Evolutionary conservation across 2,329 filamentous ascomycete species (phyloP).

Genomic region (Calonectria fujianensis): DNA sequence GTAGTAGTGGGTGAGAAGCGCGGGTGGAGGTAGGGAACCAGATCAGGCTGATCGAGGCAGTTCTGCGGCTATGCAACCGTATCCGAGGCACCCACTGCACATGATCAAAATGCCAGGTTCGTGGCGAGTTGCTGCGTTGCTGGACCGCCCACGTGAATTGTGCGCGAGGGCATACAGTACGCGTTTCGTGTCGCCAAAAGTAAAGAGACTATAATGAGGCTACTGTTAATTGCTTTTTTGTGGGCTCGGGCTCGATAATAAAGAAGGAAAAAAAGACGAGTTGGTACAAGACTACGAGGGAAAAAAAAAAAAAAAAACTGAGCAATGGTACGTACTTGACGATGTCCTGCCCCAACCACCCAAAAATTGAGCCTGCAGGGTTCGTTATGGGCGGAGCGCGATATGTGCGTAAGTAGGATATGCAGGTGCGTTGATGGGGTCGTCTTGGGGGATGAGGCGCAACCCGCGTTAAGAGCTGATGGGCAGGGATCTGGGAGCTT

Average conservation of each 20-base stretch:
- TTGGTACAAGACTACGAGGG: background rate
- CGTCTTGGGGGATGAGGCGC: slow-evolving; percentile 13
- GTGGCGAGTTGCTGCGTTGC: background rate
- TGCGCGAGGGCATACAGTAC: slow-evolving; percentile 14
- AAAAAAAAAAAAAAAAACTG: slow-evolving; percentile 6
- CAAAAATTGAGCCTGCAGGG: slow-evolving; percentile 28
- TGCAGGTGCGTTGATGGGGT: slow-evolving; percentile 27
- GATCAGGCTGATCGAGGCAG: slow-evolving; percentile 22
- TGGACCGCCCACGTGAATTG: slow-evolving; percentile 24
- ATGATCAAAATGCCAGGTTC: slow-evolving; percentile 29
- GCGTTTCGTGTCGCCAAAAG: slow-evolving; percentile 35
- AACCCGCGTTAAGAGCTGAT: slow-evolving; percentile 26
- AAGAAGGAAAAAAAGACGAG: background rate
- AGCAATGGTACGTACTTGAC: background rate
- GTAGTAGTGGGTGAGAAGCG: background rate
- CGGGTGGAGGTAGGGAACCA: background rate
- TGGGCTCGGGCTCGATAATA: slow-evolving; percentile 21
- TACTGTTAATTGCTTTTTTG: slow-evolving; percentile 22
- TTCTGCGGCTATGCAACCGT: slow-evolving; percentile 29
- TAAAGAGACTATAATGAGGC: background rate
- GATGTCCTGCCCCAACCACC: slow-evolving; percentile 25
- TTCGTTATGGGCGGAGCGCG: slow-evolving; percentile 31
- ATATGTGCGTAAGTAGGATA: slow-evolving; percentile 21
- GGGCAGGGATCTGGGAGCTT: slow-evolving; percentile 23
- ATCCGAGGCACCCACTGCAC: slow-evolving; percentile 37